Base-by-base conservation (phyloP, 2,329 filamentous ascomycete species). In the Drechmeria coniospora region DNA sequence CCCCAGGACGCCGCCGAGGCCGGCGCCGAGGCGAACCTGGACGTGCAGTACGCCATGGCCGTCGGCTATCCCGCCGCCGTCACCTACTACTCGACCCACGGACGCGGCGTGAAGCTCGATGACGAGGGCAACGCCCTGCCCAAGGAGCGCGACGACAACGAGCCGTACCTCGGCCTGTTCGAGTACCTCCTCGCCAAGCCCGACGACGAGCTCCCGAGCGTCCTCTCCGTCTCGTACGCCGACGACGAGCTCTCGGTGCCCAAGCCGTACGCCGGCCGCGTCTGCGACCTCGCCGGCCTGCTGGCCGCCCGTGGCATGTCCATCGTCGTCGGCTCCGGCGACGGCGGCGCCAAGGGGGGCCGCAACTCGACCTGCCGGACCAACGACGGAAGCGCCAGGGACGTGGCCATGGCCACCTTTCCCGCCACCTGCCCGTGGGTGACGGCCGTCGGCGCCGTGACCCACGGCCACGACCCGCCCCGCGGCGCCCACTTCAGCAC, bases 381-480 rank as follows among this genome's bases (percentile, higher is more conserved):
- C 31, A 72, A 74, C 41, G 69, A 77, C 31, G 73, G 71, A 14
- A 57, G 51, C 23, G 59, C 66, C 32, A 61, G 55, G 1, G 61
- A 62, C 8, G 56, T 62, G 13, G 71, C 75, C 42, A 54, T 71
- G 17, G 62, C 73, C 1, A 63, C 61, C 5, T 82, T 80, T 49
- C 77, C 77, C 0, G 66, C 65, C 0, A 64, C 65, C 0, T 82
- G 77, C 39, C 76, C 75, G 0, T 81, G 68, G 46, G 65, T 80
- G 6, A 81, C 77, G 1, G 54, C 63, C 3, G 66, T 81, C 2
- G 77, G 77, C 6, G 75, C 67, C 2, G 74, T 70, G 1, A 42
- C 34, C 21, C 53, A 53, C 36, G 37, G 37, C 2, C 37, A 39
- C 3, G 43, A 50, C 4, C 56, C 56, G 1, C 53, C 61, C 8